phyloP scores from a whole-genome alignment of 441 rosid species.

The Adansonia grandidieri region DNA sequence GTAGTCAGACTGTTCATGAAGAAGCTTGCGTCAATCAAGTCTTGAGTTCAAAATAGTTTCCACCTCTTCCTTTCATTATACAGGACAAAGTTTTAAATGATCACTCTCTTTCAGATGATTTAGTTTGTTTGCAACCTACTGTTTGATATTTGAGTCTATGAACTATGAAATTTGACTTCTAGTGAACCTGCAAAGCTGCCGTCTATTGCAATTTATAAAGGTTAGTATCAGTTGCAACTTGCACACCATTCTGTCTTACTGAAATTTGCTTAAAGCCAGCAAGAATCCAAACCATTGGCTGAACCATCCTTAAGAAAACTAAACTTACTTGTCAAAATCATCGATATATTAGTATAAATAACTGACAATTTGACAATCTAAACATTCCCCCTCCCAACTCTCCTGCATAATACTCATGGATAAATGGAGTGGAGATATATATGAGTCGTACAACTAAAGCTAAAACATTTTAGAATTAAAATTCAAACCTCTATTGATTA shows the following conservation, averaged over 20 bases:
- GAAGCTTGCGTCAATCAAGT: neutral
- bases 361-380: neutral
- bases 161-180: neutral
- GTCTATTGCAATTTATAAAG: neutral
- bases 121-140: neutral
- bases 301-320: neutral
- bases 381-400: neutral
- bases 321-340: neutral
- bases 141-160: constrained; percentile 1
- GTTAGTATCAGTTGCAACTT: neutral
- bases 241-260: neutral
- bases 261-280: neutral
- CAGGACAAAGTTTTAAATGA: neutral
- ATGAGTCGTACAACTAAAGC: neutral
- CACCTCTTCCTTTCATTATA: neutral
- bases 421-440: neutral
- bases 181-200: neutral
- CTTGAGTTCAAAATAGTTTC: constrained; percentile 8
- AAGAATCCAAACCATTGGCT: neutral
- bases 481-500: neutral
- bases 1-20: neutral
- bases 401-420: neutral
- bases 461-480: neutral
- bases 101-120: neutral
- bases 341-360: neutral